Conservation (phyloP, 2,329 filamentous ascomycete species). For the Hypoxylon sp. region DNA sequence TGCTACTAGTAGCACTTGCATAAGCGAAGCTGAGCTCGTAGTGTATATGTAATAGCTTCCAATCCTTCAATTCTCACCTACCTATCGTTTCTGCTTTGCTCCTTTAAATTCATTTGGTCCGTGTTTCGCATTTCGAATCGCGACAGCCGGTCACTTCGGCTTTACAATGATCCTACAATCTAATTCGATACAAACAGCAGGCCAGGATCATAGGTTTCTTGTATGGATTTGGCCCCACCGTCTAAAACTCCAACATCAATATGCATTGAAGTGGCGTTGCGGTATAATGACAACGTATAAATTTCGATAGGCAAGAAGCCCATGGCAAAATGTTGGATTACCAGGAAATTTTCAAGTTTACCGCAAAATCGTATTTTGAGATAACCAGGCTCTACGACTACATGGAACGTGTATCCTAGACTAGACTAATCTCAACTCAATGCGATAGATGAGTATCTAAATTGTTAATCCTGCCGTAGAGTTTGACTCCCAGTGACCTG, state of each 20-base stretch:
- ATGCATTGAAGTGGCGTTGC: background rate
- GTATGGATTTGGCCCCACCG: slow-evolving; percentile 3
- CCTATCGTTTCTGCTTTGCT: background rate
- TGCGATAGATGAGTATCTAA: background rate
- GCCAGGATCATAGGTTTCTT: slow-evolving; percentile 5
- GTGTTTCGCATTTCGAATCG: background rate
- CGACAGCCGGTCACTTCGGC: background rate
- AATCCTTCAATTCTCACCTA: background rate
- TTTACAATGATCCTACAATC: background rate
- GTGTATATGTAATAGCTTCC: slow-evolving; percentile 10
- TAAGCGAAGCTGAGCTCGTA: slow-evolving; percentile 32
- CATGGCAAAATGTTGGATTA: background rate
- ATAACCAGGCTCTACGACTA: background rate
- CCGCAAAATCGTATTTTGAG: background rate
- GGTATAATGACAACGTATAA: background rate
- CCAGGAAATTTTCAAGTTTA: background rate
- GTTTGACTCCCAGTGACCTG: background rate
- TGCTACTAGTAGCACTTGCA: slow-evolving; percentile 34
- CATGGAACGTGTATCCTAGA: background rate
- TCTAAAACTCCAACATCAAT: background rate
- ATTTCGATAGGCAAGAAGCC: background rate
- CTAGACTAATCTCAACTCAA: background rate
- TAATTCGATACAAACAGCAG: background rate
- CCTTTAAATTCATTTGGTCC: background rate
- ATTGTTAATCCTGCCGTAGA: background rate